Conservation (phyloP, 1,284 basidiomycete genomes). For the Rhodotorula mucilaginosa region DNA sequence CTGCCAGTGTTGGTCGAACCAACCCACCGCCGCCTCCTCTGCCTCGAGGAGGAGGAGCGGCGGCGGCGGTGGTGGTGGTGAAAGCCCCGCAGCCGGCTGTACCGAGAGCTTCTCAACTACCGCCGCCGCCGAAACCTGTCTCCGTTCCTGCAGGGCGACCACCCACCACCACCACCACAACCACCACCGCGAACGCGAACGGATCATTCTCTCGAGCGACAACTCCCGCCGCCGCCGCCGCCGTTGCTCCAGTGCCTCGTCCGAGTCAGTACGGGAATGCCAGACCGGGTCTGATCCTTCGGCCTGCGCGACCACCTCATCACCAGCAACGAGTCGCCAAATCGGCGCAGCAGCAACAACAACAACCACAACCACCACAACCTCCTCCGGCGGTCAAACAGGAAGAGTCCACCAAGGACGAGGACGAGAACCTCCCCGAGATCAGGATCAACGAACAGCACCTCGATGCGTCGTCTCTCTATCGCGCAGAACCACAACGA, state of each 20-base stretch:
- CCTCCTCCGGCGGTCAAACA: not conserved
- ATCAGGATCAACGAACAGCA: constrained; percentile 8
- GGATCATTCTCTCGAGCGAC: not conserved
- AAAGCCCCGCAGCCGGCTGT: not conserved
- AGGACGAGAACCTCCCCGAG: constrained; percentile 32
- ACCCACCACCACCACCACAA: not conserved
- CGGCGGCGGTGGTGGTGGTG: not conserved
- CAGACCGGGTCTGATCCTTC: not conserved
- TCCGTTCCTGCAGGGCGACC: not conserved
- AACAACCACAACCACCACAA: too few species aligned
- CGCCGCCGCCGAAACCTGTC: not conserved
- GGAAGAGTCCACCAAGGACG: not conserved
- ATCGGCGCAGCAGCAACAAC: too few species aligned
- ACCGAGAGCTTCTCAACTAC: not conserved
- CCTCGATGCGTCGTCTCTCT: not conserved
- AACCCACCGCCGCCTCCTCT: not conserved
- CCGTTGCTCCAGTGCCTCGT: not conserved
- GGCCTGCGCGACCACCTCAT: constrained; percentile 9
- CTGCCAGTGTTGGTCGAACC: too few species aligned
- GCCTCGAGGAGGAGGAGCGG: not conserved
- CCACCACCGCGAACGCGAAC: not conserved
- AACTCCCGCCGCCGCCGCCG: too few species aligned
- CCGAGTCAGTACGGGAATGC: constrained; percentile 4
- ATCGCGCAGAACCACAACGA: constrained; percentile 19
- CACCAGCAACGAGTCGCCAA: not conserved